Conservation (phyloP, 441 rosid species). For the Bocquillonia castaneifolia region DNA sequence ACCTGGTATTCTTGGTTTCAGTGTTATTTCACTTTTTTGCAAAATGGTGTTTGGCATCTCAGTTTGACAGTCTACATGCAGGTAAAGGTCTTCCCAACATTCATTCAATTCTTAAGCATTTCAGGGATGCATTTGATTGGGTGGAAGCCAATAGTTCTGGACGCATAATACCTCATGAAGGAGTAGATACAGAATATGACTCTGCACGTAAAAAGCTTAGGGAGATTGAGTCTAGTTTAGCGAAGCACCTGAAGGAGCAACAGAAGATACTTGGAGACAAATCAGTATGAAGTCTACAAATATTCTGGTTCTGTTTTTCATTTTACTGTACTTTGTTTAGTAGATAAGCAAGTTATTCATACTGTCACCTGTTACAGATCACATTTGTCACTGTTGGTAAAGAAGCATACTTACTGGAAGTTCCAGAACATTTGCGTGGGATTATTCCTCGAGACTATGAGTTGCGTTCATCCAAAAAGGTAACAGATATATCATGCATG, state of each 20-base stretch:
- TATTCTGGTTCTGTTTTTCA: conserved; percentile 18
- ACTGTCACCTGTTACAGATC: conserved; percentile 46
- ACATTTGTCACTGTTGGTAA: conserved; percentile 86
- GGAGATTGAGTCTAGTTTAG: conserved; percentile 60
- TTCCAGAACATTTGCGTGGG: conserved; percentile 70
- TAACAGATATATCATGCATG: conserved; percentile 21
- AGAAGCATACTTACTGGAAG: conserved; percentile 79
- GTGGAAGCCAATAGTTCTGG: conserved; percentile 84
- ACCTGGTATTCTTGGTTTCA: conserved; percentile 47
- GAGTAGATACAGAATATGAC: conserved; percentile 79
- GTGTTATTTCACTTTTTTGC: conserved; percentile 17
- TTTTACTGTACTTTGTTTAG: conserved; percentile 20
- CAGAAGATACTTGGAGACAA: conserved; percentile 68
- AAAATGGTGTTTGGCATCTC: conserved; percentile 24
- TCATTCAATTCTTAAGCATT: conserved; percentile 56
- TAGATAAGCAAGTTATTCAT: conserved; percentile 27
- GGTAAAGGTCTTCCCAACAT: conserved; percentile 69
- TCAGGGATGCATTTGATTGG: conserved; percentile 96
- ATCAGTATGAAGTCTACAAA: conserved; percentile 51
- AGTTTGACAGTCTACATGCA: conserved; percentile 29
- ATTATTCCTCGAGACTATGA: conserved; percentile 84
- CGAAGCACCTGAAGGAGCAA: conserved; percentile 82
- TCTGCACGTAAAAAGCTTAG: conserved; percentile 51
- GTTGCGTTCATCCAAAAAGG: conserved; percentile 94
- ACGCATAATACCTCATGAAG: conserved; percentile 83